phyloP scores from a whole-genome alignment of 169 alveolate species.

The Babesia bovis region DNA sequence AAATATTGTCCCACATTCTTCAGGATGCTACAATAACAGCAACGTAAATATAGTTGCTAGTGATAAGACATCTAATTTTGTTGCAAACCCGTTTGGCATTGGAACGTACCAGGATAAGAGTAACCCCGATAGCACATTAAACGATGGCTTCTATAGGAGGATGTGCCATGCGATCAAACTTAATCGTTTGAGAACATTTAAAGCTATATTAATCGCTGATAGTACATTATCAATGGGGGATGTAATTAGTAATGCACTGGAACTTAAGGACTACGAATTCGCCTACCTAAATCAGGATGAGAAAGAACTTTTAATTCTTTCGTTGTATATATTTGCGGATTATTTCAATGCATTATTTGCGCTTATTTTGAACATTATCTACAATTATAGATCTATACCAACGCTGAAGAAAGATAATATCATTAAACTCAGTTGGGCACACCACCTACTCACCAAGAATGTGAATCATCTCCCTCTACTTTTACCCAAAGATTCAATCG shows the following conservation, averaged over 20 bases:
- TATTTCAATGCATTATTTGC: constrained; percentile 19
- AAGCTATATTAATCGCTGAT: constrained; percentile 36
- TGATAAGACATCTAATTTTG: not conserved
- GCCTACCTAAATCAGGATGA: constrained; percentile 36
- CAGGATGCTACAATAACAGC: too few relatives aligned
- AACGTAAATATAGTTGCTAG: not conserved
- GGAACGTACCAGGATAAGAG: not conserved
- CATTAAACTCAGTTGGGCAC: constrained; percentile 37
- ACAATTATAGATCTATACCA: not conserved
- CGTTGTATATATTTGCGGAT: constrained; percentile 23
- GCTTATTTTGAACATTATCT: not conserved
- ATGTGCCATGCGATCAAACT: constrained; percentile 4
- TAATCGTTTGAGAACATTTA: constrained; percentile 25
- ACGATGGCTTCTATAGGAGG: not conserved
- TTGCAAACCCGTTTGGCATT: not conserved
- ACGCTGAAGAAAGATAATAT: not conserved
- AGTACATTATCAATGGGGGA: constrained; percentile 33
- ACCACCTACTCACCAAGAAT: constrained; percentile 41
- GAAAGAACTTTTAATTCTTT: constrained; percentile 40
- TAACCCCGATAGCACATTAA: not conserved
- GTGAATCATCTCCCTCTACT: constrained; percentile 39
- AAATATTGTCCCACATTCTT: too few relatives aligned
- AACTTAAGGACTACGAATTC: constrained; percentile 4
- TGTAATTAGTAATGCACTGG: constrained; percentile 2
- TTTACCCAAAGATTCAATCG: constrained; percentile 15